phyloP scores from a whole-genome alignment of 352 stramenopile species.

The Phytophthora parvispora region DNA sequence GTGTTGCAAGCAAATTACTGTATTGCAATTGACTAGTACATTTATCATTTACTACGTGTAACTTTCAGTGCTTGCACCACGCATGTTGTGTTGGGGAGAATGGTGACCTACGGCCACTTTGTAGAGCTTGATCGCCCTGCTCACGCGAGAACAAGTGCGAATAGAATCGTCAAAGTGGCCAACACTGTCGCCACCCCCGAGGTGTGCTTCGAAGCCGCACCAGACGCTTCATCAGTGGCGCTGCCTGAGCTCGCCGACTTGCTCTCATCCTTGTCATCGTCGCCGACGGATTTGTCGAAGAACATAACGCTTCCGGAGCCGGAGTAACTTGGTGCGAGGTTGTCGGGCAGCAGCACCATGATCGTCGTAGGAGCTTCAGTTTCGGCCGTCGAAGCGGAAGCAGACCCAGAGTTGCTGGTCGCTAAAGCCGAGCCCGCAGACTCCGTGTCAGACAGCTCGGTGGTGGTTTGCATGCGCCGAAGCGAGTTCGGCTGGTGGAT shows the following conservation, averaged over 20 bases:
- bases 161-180: slow-evolving; percentile 27
- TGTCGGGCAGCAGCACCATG: slow-evolving; percentile 66
- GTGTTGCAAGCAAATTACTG: too few species aligned
- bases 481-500: slow-evolving; percentile 17
- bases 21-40: too few species aligned
- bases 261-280: slow-evolving; percentile 24
- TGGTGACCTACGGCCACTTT: too few species aligned
- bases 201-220: slow-evolving; percentile 9
- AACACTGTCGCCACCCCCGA: slow-evolving; percentile 18
- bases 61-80: too few species aligned
- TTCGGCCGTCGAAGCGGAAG: slow-evolving; percentile 25
- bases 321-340: slow-evolving; percentile 52
- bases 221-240: slow-evolving; percentile 21
- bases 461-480: slow-evolving; percentile 37
- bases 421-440: slow-evolving; percentile 21
- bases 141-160: slow-evolving; percentile 28
- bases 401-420: slow-evolving; percentile 15
- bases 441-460: slow-evolving; percentile 21
- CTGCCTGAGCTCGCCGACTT: slow-evolving; percentile 22
- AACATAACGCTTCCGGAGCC: slow-evolving; percentile 61
- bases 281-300: slow-evolving; percentile 31
- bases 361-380: slow-evolving; percentile 56
- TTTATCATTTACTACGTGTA: too few species aligned
- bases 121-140: too few species aligned
- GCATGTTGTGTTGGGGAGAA: too few species aligned